A percentile compares a stretch with the other conserved stretches of the same genome.
These are phyloP conservation scores for Pseudohalonectria lignicola DNA, from an alignment of 2,329 filamentous ascomycete species.

Conservation along the genomic window DNA sequence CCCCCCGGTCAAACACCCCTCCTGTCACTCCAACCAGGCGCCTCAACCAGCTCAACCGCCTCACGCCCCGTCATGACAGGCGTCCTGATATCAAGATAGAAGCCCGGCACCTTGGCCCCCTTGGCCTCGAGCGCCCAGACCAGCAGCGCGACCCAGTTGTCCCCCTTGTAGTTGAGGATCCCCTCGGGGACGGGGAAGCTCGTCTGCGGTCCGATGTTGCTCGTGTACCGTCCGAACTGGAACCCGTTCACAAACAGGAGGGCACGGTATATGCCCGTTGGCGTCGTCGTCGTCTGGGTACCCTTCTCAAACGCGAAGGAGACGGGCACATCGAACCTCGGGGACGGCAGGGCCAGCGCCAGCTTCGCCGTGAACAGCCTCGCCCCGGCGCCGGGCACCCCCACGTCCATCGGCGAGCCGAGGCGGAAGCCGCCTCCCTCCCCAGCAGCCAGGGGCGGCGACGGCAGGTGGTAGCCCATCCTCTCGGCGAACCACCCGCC, in stretches of 20 bases:
- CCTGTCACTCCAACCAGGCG: not conserved
- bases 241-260: constrained; percentile 62
- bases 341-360: constrained; percentile 26
- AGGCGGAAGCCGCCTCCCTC: not conserved
- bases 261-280: constrained; percentile 32
- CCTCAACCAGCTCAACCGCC: not conserved
- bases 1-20: not conserved
- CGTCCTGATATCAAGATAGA: constrained; percentile 15
- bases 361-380: constrained; percentile 34
- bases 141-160: constrained; percentile 54
- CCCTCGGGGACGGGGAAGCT: constrained; percentile 58
- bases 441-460: constrained; percentile 5
- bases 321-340: constrained; percentile 41
- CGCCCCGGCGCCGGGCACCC: constrained; percentile 26
- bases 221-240: constrained; percentile 44
- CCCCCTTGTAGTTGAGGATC: constrained; percentile 53
- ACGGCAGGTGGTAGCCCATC: constrained; percentile 41
- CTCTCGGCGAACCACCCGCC: constrained; percentile 43
- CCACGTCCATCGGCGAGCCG: constrained; percentile 17
- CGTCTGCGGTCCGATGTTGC: constrained; percentile 59
- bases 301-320: constrained; percentile 16
- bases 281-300: not conserved
- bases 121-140: constrained; percentile 50
- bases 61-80: not conserved
- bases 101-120: constrained; percentile 39